These are phyloP conservation scores for Maudiozyma bulderi DNA, from an alignment of 805 yeast genomes.

Conservation along the genomic window DNA sequence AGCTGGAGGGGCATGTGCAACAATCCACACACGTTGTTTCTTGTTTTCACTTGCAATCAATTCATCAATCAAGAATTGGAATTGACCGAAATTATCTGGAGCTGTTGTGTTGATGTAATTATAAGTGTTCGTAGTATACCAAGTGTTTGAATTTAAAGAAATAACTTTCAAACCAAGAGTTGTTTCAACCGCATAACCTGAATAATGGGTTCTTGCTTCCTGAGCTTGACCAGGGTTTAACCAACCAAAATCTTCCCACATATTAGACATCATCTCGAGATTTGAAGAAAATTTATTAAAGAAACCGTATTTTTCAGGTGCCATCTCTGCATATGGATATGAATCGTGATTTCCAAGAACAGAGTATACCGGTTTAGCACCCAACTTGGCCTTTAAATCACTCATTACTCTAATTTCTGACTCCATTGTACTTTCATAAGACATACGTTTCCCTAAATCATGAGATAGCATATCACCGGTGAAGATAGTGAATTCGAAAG, in stretches of 20 bases:
- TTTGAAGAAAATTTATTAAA: not conserved
- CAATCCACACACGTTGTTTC: not conserved
- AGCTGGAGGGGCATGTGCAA: not conserved
- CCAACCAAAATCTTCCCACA: slow-evolving; percentile 1
- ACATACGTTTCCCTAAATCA: not conserved
- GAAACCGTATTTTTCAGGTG: not conserved
- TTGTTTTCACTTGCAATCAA: not conserved
- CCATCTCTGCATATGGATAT: not conserved
- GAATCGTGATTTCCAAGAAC: not conserved
- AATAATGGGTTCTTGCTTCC: not conserved
- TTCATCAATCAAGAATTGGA: not conserved
- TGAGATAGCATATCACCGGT: not conserved
- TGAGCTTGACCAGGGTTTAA: not conserved
- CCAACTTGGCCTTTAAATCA: not conserved
- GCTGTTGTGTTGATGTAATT: not conserved
- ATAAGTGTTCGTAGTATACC: not conserved
- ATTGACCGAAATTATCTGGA: not conserved
- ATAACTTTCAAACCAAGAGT: not conserved
- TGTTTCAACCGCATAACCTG: not conserved
- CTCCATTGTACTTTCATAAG: not conserved
- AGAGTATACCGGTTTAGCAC: not conserved
- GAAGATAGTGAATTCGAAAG: not conserved
- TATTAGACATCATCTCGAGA: not conserved
- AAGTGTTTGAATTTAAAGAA: not conserved
- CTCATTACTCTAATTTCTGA: not conserved